Evolutionary conservation across 306 rosid species (phyloP), one percentile per base, ranked within the genome.

Genomic region (Dalbergia cultrata): DNA sequence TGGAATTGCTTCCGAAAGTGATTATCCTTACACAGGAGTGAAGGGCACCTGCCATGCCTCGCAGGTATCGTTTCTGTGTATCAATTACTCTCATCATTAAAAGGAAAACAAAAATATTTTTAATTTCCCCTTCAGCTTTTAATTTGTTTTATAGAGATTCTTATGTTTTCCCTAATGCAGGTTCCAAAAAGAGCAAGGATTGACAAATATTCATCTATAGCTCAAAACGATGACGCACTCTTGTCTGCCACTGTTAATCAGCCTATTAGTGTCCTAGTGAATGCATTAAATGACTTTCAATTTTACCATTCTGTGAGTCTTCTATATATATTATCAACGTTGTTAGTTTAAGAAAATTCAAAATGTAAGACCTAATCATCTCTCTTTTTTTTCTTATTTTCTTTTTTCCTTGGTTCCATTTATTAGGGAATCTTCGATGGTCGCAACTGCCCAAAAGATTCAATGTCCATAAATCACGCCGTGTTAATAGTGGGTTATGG

Each of bases 371-470:
- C 6, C 31, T 1, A 26, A 26, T 26, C 31, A 26, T 26, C 31
- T 26, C 31, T 26, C 31, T 26, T 2, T 26, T 0, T 26, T 2
- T 26, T 8, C 8, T 52, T 5, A 9, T 44, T 10, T 44, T 0
- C 17, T 3, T n/a, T 3, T n/a, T 12, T 8, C 45, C 4, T 44
- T 44, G 3, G 13, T 4, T 10, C 10, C 2, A 31, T 52, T 3
- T 3, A 7, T 13, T 67, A 89, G 95, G 91, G 95, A 44, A 85
- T 89, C 59, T 90, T 47, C 34, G 84, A 87, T 52, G 90, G 90
- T 0, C 61, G 26, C 13, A 6, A 81, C 7, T 81, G 84, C 8
- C 60, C 59, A 6, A 6, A 1, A 5, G 5, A 79, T 47, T 18
- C 62, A 5, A 14, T 0, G 3, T 6, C 3, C 8, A 47, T 45